These are phyloP conservation scores for Aristolochia fimbriata DNA, from an alignment of 164 flowering plant genomes.

Conservation along the genomic window DNA sequence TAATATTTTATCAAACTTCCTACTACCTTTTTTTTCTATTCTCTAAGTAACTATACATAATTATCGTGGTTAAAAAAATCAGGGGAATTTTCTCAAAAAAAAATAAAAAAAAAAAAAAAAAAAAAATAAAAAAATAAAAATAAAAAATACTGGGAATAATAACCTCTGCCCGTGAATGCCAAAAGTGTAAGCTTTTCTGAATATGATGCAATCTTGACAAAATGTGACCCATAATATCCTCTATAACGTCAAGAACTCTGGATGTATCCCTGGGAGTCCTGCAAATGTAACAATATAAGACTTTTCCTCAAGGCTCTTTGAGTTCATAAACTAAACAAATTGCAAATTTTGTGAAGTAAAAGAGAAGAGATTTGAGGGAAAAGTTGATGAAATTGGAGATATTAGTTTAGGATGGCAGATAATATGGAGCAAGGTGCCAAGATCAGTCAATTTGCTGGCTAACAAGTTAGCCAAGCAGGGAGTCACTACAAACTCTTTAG, in stretches of 20 bases:
- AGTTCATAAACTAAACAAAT: background rate
- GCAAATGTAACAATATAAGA: slow-evolving; percentile 2
- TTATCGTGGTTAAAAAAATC: too few species aligned
- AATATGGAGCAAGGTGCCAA: background rate
- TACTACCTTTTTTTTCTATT: too few species aligned
- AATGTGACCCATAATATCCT: slow-evolving; percentile 53
- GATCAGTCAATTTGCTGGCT: too few species aligned
- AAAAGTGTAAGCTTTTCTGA: slow-evolving; percentile 71
- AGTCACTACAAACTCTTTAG: too few species aligned
- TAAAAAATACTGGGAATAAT: slow-evolving; percentile 3
- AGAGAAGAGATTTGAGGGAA: background rate
- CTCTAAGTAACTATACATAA: too few species aligned
- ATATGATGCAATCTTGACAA: slow-evolving; percentile 50
- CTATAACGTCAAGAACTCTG: slow-evolving; percentile 41
- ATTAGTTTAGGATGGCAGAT: too few species aligned
- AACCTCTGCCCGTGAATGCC: slow-evolving; percentile 88
- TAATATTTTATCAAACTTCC: slow-evolving; percentile 12
- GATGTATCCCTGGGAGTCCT: slow-evolving; percentile 36
- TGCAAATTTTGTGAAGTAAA: background rate
- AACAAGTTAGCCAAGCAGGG: too few species aligned
- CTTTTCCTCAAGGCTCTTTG: background rate
- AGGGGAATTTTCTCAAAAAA: too few species aligned
- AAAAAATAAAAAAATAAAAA: too few species aligned
- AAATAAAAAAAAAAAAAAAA: too few species aligned
- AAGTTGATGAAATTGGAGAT: too few species aligned